Evolutionary conservation across 306 rosid genomes (phyloP), one percentile per base, ranked within the genome.

Genomic region (Cercis canadensis): DNA sequence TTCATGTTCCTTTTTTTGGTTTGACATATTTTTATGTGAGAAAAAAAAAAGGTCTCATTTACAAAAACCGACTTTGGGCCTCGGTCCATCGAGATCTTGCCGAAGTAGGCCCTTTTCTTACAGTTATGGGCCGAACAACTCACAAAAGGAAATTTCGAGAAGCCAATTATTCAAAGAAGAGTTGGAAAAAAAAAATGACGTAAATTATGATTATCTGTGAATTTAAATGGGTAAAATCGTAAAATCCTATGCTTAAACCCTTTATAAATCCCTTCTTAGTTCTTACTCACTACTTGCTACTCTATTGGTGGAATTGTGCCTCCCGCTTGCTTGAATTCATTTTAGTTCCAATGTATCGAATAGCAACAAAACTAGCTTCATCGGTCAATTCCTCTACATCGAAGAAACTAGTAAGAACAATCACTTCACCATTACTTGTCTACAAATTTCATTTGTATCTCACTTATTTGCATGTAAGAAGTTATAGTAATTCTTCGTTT

Each of bases 291-390:
- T 2, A 0, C 43, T 8, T 37, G 6, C 10, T 8, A 8, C 10
- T 37, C 8, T 3, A 37, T 5, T 37, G 29, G 29, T 37, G 7
- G 4, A 37, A 5, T 37, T 37, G 7, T 37, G 7, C 10, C 43
- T 37, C 43, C 10, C 21, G 1, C 0, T 60, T 4, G 6, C 29
- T 57, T 15, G 41, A 10, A 15, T 34, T 18, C 70, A 5, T 32
- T 32, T 47, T 16, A 41, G 15, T n/a, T 16, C 44, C 90, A 75
- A 92, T 92, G 98, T 71, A 92, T 82, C 90, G 98, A 56, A 52
- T 85, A 43, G 97, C 85, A 77, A 75, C 86, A 7, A 90, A 76
- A 67, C 32, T 88, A 63, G 95, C 88, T 31, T 90, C 96, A 11
- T 83, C 91, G 53, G 16, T 83, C 40, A 45, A 51, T 60, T 85